Evolutionary conservation across 148 eudicot genomes (phyloP).

Genomic region (Rhododendron williamsianum): DNA sequence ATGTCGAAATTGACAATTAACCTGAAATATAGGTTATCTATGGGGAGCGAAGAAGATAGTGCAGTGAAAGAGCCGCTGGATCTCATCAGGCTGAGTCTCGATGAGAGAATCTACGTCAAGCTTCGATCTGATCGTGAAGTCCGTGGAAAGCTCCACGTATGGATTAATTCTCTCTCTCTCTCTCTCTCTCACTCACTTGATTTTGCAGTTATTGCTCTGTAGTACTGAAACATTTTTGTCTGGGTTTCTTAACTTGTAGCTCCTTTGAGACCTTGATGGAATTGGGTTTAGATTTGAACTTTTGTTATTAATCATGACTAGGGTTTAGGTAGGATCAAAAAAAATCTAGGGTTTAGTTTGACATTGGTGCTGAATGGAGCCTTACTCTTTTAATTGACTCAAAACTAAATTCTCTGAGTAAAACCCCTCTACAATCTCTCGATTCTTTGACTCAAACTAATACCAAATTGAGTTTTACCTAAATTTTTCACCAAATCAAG

Average conservation of each 20-base stretch:
- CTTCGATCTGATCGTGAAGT: conserved; percentile 6
- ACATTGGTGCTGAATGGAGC: neutral
- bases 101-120: conserved; percentile 15
- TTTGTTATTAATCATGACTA: neutral
- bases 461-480: neutral
- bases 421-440: too few relatives aligned
- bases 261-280: neutral
- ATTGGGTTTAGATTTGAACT: neutral
- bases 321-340: neutral
- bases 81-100: conserved; percentile 4
- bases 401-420: too few relatives aligned
- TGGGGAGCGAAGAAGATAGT: conserved; percentile 13
- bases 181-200: neutral
- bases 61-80: conserved; percentile 7
- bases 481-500: too few relatives aligned
- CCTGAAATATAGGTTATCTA: neutral
- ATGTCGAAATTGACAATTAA: too few relatives aligned
- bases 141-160: conserved; percentile 12
- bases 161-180: neutral
- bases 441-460: neutral
- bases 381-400: neutral
- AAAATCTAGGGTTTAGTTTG: neutral
- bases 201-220: neutral
- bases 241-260: neutral
- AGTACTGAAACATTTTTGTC: neutral